Evolutionary conservation across 176 grass and related monocot genomes (phyloP).

Genomic region (Aegilops tauschii): DNA sequence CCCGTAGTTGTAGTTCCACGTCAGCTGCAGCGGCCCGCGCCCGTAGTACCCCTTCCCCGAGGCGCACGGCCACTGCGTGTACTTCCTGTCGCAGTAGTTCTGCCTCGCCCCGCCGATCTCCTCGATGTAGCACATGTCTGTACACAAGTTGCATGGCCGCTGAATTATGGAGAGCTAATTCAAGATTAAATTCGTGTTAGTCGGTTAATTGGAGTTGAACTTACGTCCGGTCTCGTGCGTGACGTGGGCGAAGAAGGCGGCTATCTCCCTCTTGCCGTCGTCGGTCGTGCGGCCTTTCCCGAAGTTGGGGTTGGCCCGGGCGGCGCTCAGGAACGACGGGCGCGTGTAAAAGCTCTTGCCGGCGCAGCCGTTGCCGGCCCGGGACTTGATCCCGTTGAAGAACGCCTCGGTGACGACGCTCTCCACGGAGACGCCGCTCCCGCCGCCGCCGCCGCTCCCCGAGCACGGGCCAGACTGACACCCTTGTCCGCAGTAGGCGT

Average conservation of each 20-base stretch:
- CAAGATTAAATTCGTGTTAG: not conserved
- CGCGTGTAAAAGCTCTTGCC: conserved; percentile 67
- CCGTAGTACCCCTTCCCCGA: conserved; percentile 57
- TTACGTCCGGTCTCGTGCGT: conserved; percentile 67
- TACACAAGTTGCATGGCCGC: no score
- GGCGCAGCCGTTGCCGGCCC: conserved; percentile 36
- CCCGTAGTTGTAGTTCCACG: conserved; percentile 90
- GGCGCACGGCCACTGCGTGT: conserved; percentile 51
- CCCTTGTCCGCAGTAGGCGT: conserved; percentile 32
- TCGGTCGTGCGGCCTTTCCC: conserved; percentile 30
- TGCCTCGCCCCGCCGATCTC: conserved; percentile 50
- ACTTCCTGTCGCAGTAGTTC: conserved; percentile 39
- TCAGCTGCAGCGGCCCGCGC: conserved; percentile 60
- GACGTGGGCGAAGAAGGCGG: conserved; percentile 76
- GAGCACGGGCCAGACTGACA: conserved; percentile 40
- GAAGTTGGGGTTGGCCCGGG: conserved; percentile 33
- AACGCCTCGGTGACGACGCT: conserved; percentile 8
- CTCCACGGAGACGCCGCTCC: not conserved
- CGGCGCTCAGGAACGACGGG: conserved; percentile 38
- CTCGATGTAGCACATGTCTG: conserved; percentile 85
- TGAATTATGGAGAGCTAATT: not conserved
- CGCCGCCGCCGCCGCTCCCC: not conserved
- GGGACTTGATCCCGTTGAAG: conserved; percentile 56
- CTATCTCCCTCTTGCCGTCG: conserved; percentile 65
- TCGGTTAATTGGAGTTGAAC: not conserved